A percentile compares a stretch with the other conserved stretches of the same genome.
Evolutionary conservation across 768 basidiomycete species (phyloP).

Genomic region (Chiua virens): DNA sequence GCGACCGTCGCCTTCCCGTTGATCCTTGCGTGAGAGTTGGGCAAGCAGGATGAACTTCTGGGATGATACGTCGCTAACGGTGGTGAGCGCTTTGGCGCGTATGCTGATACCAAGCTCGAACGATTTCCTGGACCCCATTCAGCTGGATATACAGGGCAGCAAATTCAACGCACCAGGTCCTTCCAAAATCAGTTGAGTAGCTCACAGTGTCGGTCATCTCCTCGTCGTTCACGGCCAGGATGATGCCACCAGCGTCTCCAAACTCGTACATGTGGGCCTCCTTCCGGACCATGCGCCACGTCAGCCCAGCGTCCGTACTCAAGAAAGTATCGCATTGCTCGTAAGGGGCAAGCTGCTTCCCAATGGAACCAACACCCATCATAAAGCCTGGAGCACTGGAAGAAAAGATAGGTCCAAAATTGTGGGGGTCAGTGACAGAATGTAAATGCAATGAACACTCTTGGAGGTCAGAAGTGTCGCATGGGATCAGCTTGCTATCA

Average conservation of each 20-base stretch:
- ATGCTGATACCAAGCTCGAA: constrained; percentile 70
- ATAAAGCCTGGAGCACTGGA: constrained; percentile 92
- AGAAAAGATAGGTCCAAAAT: constrained; percentile 92
- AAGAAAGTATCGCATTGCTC: constrained; percentile 92
- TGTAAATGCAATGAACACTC: constrained; percentile 87
- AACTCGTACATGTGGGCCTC: constrained; percentile 95
- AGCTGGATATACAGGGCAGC: not conserved
- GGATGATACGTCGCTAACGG: constrained; percentile 92
- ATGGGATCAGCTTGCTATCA: constrained; percentile 61
- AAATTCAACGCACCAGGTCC: constrained; percentile 65
- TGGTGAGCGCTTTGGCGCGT: constrained; percentile 76
- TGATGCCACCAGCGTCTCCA: constrained; percentile 82
- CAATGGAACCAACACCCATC: constrained; percentile 95
- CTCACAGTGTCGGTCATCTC: constrained; percentile 62
- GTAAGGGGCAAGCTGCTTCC: constrained; percentile 64
- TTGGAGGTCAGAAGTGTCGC: constrained; percentile 55
- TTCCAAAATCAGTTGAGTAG: constrained; percentile 84
- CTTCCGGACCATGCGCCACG: constrained; percentile 74
- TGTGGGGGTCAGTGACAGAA: constrained; percentile 90
- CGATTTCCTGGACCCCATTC: constrained; percentile 50
- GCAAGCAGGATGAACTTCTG: constrained; percentile 94
- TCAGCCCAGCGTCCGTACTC: constrained; percentile 84
- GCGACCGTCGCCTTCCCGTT: constrained; percentile 49
- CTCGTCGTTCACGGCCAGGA: constrained; percentile 86
- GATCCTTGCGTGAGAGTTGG: constrained; percentile 63